These are phyloP conservation scores for Didymella exigua DNA, from an alignment of 2,329 filamentous ascomycete species.

Conservation along the genomic window DNA sequence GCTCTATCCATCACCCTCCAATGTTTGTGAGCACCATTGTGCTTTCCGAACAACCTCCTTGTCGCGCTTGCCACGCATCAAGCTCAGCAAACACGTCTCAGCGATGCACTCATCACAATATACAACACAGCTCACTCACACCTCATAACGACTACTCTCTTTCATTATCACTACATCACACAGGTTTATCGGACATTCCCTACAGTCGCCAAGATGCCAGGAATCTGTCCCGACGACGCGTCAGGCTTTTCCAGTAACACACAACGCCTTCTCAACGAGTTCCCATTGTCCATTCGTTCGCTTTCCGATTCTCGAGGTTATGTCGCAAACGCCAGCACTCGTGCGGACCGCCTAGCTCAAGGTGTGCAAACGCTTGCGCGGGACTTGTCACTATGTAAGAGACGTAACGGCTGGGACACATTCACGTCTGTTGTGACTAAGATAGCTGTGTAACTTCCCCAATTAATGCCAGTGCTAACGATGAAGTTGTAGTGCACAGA, in stretches of 20 bases:
- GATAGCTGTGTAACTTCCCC: neutral
- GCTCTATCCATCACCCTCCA: too few relatives aligned
- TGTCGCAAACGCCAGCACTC: neutral
- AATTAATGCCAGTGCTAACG: neutral
- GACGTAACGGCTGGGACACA: neutral
- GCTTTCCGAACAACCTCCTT: neutral
- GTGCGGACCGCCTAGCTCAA: neutral
- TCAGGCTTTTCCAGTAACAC: neutral
- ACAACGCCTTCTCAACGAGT: neutral
- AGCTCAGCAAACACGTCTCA: neutral
- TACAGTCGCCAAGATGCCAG: slow-evolving; percentile 19
- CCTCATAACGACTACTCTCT: too few relatives aligned
- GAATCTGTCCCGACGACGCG: neutral
- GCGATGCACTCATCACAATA: neutral
- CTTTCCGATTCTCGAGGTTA: neutral
- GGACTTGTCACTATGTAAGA: slow-evolving; percentile 2
- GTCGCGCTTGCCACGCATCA: neutral
- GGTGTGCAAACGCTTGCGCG: slow-evolving; percentile 1
- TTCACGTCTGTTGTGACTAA: neutral
- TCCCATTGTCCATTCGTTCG: neutral
- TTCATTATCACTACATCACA: neutral
- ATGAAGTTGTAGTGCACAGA: neutral
- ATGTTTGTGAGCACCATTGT: too few relatives aligned
- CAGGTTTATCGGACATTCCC: slow-evolving; percentile 1
- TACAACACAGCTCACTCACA: neutral